Percentiles rank a stretch among this genome's conserved stretches.
Evolutionary conservation across 2,329 filamentous ascomycete genomes (phyloP).

Genomic region (Hypoxylon sp.): DNA sequence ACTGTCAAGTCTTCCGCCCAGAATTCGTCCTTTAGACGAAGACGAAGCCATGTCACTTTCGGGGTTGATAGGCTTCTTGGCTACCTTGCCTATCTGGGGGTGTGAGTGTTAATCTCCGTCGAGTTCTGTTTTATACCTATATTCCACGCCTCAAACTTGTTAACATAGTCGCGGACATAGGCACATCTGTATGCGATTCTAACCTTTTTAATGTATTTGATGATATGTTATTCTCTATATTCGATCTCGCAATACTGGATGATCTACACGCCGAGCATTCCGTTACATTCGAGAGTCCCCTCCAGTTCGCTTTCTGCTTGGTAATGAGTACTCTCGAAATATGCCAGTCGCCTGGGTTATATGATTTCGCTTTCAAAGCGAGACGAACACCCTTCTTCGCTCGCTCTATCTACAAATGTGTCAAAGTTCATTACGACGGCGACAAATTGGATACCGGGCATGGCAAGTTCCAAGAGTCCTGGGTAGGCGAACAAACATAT

Average conservation of each 20-base stretch:
- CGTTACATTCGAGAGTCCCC: constrained; percentile 24
- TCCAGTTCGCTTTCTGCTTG: constrained; percentile 44
- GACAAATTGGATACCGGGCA: constrained; percentile 10
- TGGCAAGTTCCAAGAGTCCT: constrained; percentile 31
- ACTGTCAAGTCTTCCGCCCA: constrained; percentile 21
- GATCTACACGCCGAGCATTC: constrained; percentile 30
- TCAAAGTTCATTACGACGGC: constrained; percentile 25
- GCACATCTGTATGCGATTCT: constrained; percentile 22
- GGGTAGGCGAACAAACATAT: constrained; percentile 39
- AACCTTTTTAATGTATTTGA: constrained; percentile 26
- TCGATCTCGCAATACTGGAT: not conserved
- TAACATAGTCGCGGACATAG: constrained; percentile 25
- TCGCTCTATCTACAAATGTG: not conserved
- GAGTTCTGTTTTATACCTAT: not conserved
- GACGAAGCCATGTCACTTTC: constrained; percentile 32
- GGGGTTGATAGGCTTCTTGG: constrained; percentile 38
- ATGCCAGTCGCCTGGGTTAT: not conserved
- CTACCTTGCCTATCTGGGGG: constrained; percentile 45
- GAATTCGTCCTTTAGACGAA: constrained; percentile 11
- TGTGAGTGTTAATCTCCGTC: constrained; percentile 33
- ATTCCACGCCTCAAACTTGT: not conserved
- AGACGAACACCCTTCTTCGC: not conserved
- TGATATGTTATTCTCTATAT: constrained; percentile 26
- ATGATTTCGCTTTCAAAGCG: not conserved
- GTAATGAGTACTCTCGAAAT: constrained; percentile 31